phyloP scores from a whole-genome alignment of 2,329 filamentous ascomycete genomes.

The Davidsoniella australis region DNA sequence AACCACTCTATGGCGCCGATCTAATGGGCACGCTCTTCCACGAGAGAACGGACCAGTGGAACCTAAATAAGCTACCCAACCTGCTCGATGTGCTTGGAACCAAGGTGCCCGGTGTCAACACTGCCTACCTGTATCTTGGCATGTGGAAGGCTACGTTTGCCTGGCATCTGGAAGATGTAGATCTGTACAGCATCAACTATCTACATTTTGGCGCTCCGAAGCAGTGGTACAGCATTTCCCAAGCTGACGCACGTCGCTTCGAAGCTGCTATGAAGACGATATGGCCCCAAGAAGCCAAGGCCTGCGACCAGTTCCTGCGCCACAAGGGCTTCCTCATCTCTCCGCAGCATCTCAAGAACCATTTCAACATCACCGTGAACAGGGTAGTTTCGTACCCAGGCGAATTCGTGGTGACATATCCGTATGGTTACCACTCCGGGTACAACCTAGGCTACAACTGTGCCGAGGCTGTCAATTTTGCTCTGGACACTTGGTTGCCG shows the following conservation, averaged over 20 bases:
- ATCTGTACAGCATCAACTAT: constrained; percentile 99
- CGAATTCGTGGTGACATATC: constrained; percentile 96
- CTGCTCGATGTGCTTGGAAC: constrained; percentile 84
- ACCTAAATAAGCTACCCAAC: constrained; percentile 86
- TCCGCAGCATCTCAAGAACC: constrained; percentile 65
- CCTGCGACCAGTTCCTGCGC: constrained; percentile 85
- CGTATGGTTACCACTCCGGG: constrained; percentile 94
- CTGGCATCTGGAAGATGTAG: constrained; percentile 96
- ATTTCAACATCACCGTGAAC: constrained; percentile 93
- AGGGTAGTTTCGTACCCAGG: constrained; percentile 88
- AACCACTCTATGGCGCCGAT: constrained; percentile 89
- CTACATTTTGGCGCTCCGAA: constrained; percentile 97
- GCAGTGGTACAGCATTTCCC: constrained; percentile 98
- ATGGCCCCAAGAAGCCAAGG: constrained; percentile 89
- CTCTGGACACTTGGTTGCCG: constrained; percentile 83
- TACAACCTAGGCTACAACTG: constrained; percentile 98
- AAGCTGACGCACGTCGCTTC: constrained; percentile 81
- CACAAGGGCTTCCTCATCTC: constrained; percentile 98
- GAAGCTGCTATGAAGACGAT: constrained; percentile 90
- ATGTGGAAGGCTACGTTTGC: constrained; percentile 99
- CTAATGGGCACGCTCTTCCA: constrained; percentile 92
- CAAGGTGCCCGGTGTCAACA: constrained; percentile 94
- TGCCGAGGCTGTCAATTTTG: constrained; percentile 96
- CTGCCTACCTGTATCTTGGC: constrained; percentile 88
- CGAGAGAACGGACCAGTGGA: constrained; percentile 72